phyloP scores from a whole-genome alignment of 805 yeast species.

The Saturnispora besseyi region DNA sequence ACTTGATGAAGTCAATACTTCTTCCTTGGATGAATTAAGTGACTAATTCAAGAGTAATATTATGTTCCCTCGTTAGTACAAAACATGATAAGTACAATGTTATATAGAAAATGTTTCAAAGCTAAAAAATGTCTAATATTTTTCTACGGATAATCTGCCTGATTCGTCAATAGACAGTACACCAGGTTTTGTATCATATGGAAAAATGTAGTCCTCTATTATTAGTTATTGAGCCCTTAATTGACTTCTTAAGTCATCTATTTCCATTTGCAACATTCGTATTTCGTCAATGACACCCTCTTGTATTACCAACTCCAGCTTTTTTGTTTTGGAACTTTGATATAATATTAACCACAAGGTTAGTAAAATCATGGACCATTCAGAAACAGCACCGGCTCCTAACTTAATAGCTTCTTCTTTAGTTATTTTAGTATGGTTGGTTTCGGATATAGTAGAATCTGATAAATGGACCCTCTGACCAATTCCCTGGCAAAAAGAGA shows the following conservation, averaged over 20 bases:
- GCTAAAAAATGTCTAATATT: no score
- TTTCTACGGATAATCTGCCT: slow-evolving; percentile 10
- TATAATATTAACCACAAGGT: slow-evolving; percentile 69
- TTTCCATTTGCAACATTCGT: slow-evolving; percentile 58
- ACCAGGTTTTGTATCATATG: slow-evolving; percentile 40
- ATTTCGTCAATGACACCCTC: slow-evolving; percentile 70
- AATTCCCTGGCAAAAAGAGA: not conserved
- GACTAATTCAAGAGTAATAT: not conserved
- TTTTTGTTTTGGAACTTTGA: slow-evolving; percentile 60
- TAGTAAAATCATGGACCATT: slow-evolving; percentile 66
- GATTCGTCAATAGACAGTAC: slow-evolving; percentile 31
- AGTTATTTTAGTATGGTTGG: slow-evolving; percentile 40
- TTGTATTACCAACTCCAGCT: slow-evolving; percentile 51
- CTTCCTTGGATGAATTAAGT: not conserved
- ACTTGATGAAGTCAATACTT: not conserved
- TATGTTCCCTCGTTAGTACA: no score
- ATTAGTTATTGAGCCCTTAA: slow-evolving; percentile 30
- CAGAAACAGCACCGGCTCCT: slow-evolving; percentile 75
- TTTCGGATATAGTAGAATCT: not conserved
- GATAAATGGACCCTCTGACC: not conserved
- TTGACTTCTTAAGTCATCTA: slow-evolving; percentile 45
- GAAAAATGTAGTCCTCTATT: slow-evolving; percentile 38
- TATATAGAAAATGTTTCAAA: no score
- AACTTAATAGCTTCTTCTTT: slow-evolving; percentile 74
- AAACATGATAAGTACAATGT: no score